Conservation (phyloP, 2,329 filamentous ascomycete species). For the Penicillium decumbens region DNA sequence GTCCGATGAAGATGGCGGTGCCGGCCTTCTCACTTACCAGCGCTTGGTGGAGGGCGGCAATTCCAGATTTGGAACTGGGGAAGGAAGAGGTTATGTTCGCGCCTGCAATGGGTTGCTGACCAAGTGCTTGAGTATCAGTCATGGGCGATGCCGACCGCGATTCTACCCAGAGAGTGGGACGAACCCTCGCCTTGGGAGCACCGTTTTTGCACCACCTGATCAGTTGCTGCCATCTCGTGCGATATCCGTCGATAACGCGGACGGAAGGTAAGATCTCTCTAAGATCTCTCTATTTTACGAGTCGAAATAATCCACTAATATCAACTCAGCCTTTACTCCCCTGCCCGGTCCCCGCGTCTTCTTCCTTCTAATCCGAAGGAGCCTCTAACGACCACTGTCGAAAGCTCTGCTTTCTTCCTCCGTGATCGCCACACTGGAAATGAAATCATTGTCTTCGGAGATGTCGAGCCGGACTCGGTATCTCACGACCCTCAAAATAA, state of each 20-base stretch:
- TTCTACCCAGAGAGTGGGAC: conserved; percentile 47
- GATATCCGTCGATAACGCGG: conserved; percentile 31
- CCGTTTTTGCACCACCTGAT: conserved; percentile 43
- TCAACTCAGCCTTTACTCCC: conserved; percentile 28
- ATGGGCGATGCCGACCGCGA: conserved; percentile 79
- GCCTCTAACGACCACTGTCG: conserved; percentile 40
- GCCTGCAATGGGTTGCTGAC: conserved; percentile 85
- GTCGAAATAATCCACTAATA: conserved; percentile 1
- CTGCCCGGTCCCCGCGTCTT: conserved; percentile 27
- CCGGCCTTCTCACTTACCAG: conserved; percentile 85
- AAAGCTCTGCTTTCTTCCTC: conserved; percentile 92
- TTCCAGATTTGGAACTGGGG: conserved; percentile 72
- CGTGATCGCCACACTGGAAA: conserved; percentile 64
- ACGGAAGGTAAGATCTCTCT: conserved; percentile 30
- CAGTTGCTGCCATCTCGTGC: conserved; percentile 43
- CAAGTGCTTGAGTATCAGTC: conserved; percentile 80
- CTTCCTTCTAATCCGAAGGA: conserved; percentile 15
- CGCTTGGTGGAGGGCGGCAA: conserved; percentile 85
- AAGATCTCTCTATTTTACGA: conserved; percentile 5
- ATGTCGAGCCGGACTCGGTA: conserved; percentile 86
- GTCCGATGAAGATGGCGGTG: conserved; percentile 91
- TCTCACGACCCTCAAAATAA: conserved; percentile 75
- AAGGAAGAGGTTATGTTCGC: conserved; percentile 77
- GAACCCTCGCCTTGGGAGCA: conserved; percentile 56
- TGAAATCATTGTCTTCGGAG: conserved; percentile 90